phyloP scores from a whole-genome alignment of 2,329 filamentous ascomycete genomes.

The Aureobasidium sp. region DNA sequence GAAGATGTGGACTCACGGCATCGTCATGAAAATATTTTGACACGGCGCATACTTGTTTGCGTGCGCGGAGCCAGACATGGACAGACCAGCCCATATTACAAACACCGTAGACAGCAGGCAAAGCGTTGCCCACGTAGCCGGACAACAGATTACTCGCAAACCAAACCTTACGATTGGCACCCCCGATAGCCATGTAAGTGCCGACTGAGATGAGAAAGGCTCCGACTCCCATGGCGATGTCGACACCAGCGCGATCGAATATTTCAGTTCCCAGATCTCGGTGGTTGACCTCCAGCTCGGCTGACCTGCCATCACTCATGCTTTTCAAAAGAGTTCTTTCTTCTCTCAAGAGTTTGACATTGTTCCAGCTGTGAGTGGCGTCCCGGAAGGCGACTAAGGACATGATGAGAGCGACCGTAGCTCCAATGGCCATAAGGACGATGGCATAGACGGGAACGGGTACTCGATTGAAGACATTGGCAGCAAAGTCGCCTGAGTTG shows the following conservation, averaged over 20 bases:
- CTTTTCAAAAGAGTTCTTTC: slow-evolving; percentile 33
- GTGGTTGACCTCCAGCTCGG: slow-evolving; percentile 39
- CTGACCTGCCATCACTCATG: slow-evolving; percentile 20
- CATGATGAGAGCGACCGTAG: slow-evolving; percentile 39
- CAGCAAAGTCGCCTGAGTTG: slow-evolving; percentile 52
- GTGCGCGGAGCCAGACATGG: slow-evolving; percentile 38
- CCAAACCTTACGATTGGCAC: slow-evolving; percentile 38
- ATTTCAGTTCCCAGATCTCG: slow-evolving; percentile 47
- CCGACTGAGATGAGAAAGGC: slow-evolving; percentile 46
- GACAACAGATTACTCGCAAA: slow-evolving; percentile 47
- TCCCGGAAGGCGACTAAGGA: slow-evolving; percentile 44
- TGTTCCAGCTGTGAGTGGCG: slow-evolving; percentile 37
- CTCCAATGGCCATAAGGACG: slow-evolving; percentile 49
- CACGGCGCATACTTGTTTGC: slow-evolving; percentile 28
- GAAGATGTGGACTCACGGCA: not conserved
- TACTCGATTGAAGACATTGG: slow-evolving; percentile 50
- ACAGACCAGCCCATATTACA: slow-evolving; percentile 44
- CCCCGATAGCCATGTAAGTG: slow-evolving; percentile 49
- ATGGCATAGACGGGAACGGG: slow-evolving; percentile 45
- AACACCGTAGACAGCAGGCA: slow-evolving; percentile 44
- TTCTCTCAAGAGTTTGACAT: slow-evolving; percentile 39
- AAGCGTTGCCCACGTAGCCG: slow-evolving; percentile 49
- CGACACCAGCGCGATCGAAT: slow-evolving; percentile 47
- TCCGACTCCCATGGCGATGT: slow-evolving; percentile 44
- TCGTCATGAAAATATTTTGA: not conserved